These are phyloP conservation scores for Cyberlindnera lachancei DNA, from an alignment of 805 yeast genomes.

Conservation along the genomic window DNA sequence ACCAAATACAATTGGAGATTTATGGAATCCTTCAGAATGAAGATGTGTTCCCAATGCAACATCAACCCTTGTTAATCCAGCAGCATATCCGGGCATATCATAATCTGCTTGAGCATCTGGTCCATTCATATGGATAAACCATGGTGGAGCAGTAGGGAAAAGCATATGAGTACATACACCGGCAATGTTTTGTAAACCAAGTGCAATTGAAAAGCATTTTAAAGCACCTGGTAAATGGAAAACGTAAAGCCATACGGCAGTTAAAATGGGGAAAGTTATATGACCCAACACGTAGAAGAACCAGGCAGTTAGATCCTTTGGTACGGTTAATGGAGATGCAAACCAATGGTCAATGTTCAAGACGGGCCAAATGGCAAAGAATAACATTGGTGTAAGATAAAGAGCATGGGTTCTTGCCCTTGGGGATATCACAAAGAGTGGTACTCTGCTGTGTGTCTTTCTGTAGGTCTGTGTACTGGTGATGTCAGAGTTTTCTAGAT, in stretches of 20 bases:
- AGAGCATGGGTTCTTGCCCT: not conserved
- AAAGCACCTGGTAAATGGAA: slow-evolving; percentile 62
- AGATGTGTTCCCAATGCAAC: slow-evolving; percentile 53
- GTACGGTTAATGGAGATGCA: slow-evolving; percentile 33
- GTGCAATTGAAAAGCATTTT: slow-evolving; percentile 42
- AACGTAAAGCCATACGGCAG: slow-evolving; percentile 55
- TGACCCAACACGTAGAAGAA: slow-evolving; percentile 55
- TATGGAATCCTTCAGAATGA: slow-evolving; percentile 55
- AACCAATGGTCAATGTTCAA: slow-evolving; percentile 39
- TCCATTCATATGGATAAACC: slow-evolving; percentile 61
- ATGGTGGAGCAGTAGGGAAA: slow-evolving; percentile 70
- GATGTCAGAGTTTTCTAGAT: not conserved
- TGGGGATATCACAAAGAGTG: too few relatives aligned
- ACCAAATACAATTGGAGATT: slow-evolving; percentile 64
- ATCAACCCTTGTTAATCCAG: slow-evolving; percentile 63
- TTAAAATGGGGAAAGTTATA: slow-evolving; percentile 51
- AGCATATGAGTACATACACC: slow-evolving; percentile 55
- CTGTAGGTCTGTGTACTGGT: not conserved
- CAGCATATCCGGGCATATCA: slow-evolving; percentile 62
- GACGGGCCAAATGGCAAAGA: slow-evolving; percentile 39
- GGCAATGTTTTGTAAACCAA: slow-evolving; percentile 53
- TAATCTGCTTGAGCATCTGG: slow-evolving; percentile 47
- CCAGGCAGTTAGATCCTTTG: slow-evolving; percentile 54
- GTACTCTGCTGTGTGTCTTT: not conserved
- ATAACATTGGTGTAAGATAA: slow-evolving; percentile 26